Conservation (phyloP, 805 yeast species). For the Wickerhamiella parazyma region DNA sequence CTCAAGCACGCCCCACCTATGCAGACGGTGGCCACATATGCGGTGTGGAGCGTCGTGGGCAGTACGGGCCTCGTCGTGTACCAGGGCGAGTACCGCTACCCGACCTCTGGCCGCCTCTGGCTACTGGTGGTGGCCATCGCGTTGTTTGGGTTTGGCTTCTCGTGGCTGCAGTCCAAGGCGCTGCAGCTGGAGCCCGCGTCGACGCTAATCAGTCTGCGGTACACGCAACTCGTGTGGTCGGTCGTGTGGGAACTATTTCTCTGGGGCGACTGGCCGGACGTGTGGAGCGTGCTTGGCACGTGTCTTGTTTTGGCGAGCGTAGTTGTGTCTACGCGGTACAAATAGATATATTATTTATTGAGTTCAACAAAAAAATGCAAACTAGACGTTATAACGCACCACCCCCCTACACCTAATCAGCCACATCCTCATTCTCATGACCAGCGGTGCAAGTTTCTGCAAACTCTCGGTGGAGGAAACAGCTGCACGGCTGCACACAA, state of each 20-base stretch:
- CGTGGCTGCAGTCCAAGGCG: constrained; percentile 66
- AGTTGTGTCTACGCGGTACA: background rate
- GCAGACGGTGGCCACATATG: constrained; percentile 63
- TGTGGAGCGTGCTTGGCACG: constrained; percentile 58
- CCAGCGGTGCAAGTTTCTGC: constrained; percentile 57
- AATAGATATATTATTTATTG: too few relatives aligned
- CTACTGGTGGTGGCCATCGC: constrained; percentile 47
- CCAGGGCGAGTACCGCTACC: constrained; percentile 31
- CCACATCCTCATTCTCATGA: constrained; percentile 6
- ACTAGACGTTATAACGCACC: too few relatives aligned
- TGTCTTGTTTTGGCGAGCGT: constrained; percentile 40
- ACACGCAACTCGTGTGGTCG: constrained; percentile 68
- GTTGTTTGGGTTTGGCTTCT: constrained; percentile 69
- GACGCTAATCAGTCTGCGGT: constrained; percentile 58
- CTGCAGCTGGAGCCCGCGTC: constrained; percentile 71
- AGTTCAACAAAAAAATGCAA: too few relatives aligned
- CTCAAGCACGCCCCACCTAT: constrained; percentile 69
- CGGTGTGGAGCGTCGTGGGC: constrained; percentile 44
- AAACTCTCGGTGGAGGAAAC: constrained; percentile 54
- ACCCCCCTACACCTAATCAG: too few relatives aligned
- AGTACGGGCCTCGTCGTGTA: constrained; percentile 41
- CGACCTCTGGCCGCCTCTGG: constrained; percentile 32
- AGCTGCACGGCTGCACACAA: constrained; percentile 46
- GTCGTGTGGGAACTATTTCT: constrained; percentile 56
- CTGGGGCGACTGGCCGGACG: constrained; percentile 61